Conservation (phyloP, 1,284 basidiomycete species). For the Tremellales sp. region DNA sequence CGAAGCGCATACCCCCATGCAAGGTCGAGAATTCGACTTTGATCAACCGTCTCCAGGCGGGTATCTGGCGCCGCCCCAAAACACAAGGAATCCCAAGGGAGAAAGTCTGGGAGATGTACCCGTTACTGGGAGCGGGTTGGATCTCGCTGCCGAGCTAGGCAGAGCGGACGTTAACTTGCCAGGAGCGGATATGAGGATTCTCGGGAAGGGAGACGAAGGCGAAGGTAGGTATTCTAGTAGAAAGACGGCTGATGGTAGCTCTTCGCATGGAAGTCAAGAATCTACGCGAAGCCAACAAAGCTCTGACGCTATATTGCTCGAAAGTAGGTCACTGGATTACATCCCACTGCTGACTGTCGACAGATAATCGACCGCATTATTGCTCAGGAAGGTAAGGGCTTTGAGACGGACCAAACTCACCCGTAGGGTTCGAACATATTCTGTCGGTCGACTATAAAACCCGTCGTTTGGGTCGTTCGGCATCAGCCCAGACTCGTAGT, state of each 20-base stretch:
- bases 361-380: conserved; percentile 89
- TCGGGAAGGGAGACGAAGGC: conserved; percentile 31
- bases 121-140: conserved; percentile 77
- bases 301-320: conserved; percentile 84
- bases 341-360: not conserved
- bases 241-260: conserved; percentile 37
- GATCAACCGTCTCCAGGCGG: conserved; percentile 48
- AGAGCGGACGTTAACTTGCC: conserved; percentile 74
- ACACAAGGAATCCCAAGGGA: conserved; percentile 46
- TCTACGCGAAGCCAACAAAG: conserved; percentile 91
- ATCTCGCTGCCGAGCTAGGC: conserved; percentile 84
- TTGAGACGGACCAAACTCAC: too few relatives aligned
- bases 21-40: conserved; percentile 26
- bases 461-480: conserved; percentile 19
- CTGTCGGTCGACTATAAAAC: conserved; percentile 75
- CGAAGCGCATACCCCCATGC: conserved; percentile 26
- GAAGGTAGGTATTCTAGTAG: conserved; percentile 18
- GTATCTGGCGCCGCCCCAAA: conserved; percentile 4
- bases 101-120: conserved; percentile 74
- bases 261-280: conserved; percentile 77
- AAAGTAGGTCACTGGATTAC: conserved; percentile 53
- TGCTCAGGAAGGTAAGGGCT: conserved; percentile 81
- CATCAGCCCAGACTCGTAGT: conserved; percentile 2
- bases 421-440: conserved; percentile 90
- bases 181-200: conserved; percentile 49